These are phyloP conservation scores for Volutella citrinella DNA, from an alignment of 2,329 filamentous ascomycete species.

Conservation along the genomic window DNA sequence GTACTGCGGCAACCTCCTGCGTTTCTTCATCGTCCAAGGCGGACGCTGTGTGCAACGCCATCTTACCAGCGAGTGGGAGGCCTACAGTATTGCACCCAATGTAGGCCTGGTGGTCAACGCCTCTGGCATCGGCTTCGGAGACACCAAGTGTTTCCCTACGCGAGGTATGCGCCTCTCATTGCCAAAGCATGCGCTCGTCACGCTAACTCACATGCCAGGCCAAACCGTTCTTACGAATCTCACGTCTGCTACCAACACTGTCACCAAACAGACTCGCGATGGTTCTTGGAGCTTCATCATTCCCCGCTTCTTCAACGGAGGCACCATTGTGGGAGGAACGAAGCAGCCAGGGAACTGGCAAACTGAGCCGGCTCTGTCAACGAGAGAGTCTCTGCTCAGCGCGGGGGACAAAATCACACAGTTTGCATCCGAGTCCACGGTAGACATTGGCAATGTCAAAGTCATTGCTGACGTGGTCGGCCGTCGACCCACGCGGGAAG, in stretches of 20 bases:
- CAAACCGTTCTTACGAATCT: conserved; percentile 38
- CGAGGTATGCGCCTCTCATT: conserved; percentile 31
- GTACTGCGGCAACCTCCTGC: conserved; percentile 41
- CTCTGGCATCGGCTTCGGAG: conserved; percentile 32
- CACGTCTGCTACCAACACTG: conserved; percentile 29
- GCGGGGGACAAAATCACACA: no score
- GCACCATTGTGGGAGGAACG: conserved; percentile 64
- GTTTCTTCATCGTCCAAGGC: conserved; percentile 28
- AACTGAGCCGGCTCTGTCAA: conserved; percentile 43
- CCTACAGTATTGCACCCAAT: conserved; percentile 20
- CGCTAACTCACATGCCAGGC: no score
- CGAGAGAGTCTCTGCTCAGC: conserved; percentile 35
- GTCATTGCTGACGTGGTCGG: conserved; percentile 45
- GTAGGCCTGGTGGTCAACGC: conserved; percentile 31
- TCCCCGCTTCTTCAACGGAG: conserved; percentile 58
- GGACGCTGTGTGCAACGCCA: conserved; percentile 26
- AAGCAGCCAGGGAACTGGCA: conserved; percentile 60
- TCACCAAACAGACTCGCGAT: conserved; percentile 62
- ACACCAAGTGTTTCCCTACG: conserved; percentile 31
- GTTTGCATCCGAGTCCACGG: no score
- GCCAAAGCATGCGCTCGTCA: no score
- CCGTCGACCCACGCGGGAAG: conserved; percentile 41
- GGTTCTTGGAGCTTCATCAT: conserved; percentile 63
- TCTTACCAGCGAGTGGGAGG: conserved; percentile 31
- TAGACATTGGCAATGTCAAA: no score